phyloP scores from a whole-genome alignment of 768 basidiomycete genomes.

The Roridomyces roridus region DNA sequence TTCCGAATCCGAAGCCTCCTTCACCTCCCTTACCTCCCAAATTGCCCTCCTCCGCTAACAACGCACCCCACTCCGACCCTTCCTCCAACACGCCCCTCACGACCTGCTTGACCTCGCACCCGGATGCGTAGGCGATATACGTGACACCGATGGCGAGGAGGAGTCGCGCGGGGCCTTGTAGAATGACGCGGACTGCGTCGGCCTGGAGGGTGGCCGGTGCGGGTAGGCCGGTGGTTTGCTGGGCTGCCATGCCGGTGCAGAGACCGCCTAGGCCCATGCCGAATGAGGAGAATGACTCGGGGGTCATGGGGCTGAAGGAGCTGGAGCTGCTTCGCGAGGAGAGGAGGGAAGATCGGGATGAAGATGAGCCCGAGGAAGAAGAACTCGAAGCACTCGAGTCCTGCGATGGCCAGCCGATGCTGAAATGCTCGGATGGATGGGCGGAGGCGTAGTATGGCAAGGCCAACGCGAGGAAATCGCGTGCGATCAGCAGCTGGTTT shows the following conservation, averaged over 20 bases:
- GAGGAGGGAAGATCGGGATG: too few species aligned
- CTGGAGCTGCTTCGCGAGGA: too few species aligned
- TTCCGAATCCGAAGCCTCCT: too few species aligned
- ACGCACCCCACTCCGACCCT: constrained; percentile 9
- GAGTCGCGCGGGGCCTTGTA: constrained; percentile 15
- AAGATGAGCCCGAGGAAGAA: too few species aligned
- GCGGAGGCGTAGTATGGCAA: constrained; percentile 21
- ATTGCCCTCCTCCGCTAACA: too few species aligned
- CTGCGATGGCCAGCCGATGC: too few species aligned
- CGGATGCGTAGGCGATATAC: constrained; percentile 21
- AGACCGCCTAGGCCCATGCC: not conserved
- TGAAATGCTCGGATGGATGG: not conserved
- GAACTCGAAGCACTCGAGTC: too few species aligned
- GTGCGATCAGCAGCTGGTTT: constrained; percentile 16
- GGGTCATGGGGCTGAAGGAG: too few species aligned
- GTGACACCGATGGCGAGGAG: constrained; percentile 10
- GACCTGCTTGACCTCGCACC: constrained; percentile 12
- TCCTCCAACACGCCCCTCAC: constrained; percentile 21
- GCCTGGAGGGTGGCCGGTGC: constrained; percentile 3
- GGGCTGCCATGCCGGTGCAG: not conserved
- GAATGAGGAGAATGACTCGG: too few species aligned
- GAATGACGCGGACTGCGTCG: constrained; percentile 20
- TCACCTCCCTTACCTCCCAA: too few species aligned
- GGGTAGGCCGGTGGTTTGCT: not conserved
- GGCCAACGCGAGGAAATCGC: constrained; percentile 26